Evolutionary conservation across 805 yeast genomes (phyloP), one percentile per base, ranked within the genome.

Genomic region (Grigorovia jiainica): DNA sequence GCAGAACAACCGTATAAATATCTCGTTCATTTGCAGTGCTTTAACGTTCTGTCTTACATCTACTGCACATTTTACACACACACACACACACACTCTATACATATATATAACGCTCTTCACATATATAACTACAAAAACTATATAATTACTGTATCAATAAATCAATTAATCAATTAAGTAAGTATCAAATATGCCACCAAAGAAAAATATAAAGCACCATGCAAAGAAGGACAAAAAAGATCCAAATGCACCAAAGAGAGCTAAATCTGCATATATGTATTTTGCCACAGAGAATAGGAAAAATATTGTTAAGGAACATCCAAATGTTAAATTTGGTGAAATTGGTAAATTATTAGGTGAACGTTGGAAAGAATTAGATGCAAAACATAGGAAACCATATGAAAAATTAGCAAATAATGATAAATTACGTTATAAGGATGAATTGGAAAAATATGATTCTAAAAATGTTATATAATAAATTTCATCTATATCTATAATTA

Each of bases 211-310:
- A n/a, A n/a, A n/a, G n/a, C n/a, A n/a, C n/a, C n/a, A n/a, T n/a
- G n/a, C n/a, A n/a, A n/a, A n/a, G 40, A 47, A 41, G 41, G 37
- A 29, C 21, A 39, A 39, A 36, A 39, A 39, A 31, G 41, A 39
- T 18, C 47, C 47, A 17, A 45, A 45, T 24, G 47, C 47, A 19
- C 47, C 47, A 31, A 45, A 45, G 39, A 39, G 47, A 70, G 86
- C 97, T 17, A 72, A 90, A 65, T 86, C 96, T 47, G 96, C 97
- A 36, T 90, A 89, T 80, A 87, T 90, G 97, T 89, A 85, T 78
- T 90, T 87, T 61, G 97, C 97, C 56, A 87, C 86, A 65, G 97
- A 87, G 61, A 84, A 85, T 76, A 87, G 98, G 74, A 97, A 89
- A 68, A 77, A 78, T 51, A 95, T 92, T 54, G 79, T 95, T 66